Conservation (phyloP, 1,284 basidiomycete genomes). For the Ceratobasidium sp. region DNA sequence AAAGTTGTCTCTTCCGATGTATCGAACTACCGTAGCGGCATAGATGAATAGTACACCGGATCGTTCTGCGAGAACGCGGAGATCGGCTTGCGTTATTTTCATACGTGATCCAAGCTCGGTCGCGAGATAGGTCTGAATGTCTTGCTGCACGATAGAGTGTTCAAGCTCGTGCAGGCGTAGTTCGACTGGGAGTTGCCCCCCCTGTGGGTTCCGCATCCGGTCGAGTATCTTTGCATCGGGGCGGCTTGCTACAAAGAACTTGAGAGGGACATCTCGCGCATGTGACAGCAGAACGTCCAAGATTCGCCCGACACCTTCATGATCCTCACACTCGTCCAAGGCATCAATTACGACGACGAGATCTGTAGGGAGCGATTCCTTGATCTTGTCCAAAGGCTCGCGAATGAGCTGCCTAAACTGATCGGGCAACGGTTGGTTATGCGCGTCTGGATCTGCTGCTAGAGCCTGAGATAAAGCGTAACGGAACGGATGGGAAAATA, state of each 20-base stretch:
- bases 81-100: no score
- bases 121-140: not conserved
- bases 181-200: not conserved
- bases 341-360: not conserved
- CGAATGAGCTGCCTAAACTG: not conserved
- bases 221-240: no score
- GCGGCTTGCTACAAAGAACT: not conserved
- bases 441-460: not conserved
- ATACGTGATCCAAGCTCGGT: no score
- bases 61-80: no score
- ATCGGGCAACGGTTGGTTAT: not conserved
- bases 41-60: not conserved
- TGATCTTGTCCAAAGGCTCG: not conserved
- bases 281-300: not conserved
- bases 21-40: no score
- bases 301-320: not conserved
- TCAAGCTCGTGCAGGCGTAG: no score
- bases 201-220: not conserved
- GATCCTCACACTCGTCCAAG: not conserved
- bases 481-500: not conserved
- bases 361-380: not conserved
- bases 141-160: not conserved
- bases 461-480: not conserved
- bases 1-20: not conserved
- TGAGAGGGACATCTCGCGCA: not conserved